Percentiles rank a stretch among this genome's conserved stretches.
phyloP scores from a whole-genome alignment of 805 yeast species.

The Candida piceae region DNA sequence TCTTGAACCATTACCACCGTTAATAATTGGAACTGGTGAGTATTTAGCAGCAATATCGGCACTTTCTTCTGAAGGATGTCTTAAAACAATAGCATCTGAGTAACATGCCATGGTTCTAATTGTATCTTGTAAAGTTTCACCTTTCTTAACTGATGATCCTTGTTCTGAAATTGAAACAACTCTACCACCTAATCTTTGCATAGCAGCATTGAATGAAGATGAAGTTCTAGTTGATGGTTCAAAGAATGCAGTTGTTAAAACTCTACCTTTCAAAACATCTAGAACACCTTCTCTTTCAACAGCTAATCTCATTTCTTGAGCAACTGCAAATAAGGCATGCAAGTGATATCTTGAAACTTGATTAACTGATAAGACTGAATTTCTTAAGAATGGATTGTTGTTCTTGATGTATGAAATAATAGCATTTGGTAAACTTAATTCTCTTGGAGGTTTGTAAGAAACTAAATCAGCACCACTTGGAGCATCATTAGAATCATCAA shows the following conservation, averaged over 20 bases:
- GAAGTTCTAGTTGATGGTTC: slow-evolving; percentile 98
- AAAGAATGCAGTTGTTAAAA: slow-evolving; percentile 91
- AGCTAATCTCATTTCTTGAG: slow-evolving; percentile 95
- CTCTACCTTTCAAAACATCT: slow-evolving; percentile 84
- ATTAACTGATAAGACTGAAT: slow-evolving; percentile 81
- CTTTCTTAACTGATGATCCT: slow-evolving; percentile 94
- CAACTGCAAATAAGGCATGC: slow-evolving; percentile 91
- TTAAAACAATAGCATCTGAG: slow-evolving; percentile 92
- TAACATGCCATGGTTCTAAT: slow-evolving; percentile 91
- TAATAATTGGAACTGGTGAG: slow-evolving; percentile 94
- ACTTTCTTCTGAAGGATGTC: slow-evolving; percentile 92
- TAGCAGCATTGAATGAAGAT: slow-evolving; percentile 96
- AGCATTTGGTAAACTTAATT: slow-evolving; percentile 73
- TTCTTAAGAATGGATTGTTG: slow-evolving; percentile 87
- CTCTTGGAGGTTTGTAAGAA: slow-evolving; percentile 67
- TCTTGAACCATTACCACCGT: slow-evolving; percentile 96
- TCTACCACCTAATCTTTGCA: slow-evolving; percentile 99
- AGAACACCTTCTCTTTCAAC: slow-evolving; percentile 95
- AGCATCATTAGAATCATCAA: slow-evolving; percentile 44
- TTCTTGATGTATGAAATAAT: slow-evolving; percentile 70
- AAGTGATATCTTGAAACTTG: slow-evolving; percentile 84
- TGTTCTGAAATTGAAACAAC: slow-evolving; percentile 82
- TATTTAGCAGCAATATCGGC: slow-evolving; percentile 93
- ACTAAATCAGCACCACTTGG: slow-evolving; percentile 64
- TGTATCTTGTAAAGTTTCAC: slow-evolving; percentile 97